These are phyloP conservation scores for Komagataella kurtzmanii DNA, from an alignment of 805 yeast genomes.

Conservation along the genomic window DNA sequence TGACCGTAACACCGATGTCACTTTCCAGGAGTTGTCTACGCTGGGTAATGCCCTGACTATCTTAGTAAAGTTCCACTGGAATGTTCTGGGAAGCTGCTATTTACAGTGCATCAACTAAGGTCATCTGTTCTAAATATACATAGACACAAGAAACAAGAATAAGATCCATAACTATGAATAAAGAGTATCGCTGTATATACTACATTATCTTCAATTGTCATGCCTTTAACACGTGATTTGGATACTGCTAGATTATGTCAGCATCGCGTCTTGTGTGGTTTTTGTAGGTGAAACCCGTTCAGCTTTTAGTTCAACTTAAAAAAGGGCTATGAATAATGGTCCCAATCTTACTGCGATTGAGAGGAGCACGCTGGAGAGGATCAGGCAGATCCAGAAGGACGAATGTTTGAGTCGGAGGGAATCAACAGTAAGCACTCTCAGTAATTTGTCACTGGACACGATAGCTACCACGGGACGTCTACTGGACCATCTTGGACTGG, in stretches of 20 bases:
- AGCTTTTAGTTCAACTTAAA: background rate
- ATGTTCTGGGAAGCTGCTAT: conserved; percentile 23
- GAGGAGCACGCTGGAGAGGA: background rate
- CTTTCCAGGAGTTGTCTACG: conserved; percentile 6
- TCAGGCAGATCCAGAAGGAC: background rate
- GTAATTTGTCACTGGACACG: background rate
- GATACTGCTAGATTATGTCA: background rate
- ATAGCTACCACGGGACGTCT: background rate
- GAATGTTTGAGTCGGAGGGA: background rate
- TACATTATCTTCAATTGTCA: too few relatives aligned
- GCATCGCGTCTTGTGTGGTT: background rate
- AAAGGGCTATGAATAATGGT: background rate
- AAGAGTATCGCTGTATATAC: background rate
- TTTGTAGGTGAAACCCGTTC: background rate
- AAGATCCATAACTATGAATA: background rate
- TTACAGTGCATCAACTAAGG: conserved; percentile 53
- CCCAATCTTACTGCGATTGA: background rate
- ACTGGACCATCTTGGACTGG: background rate
- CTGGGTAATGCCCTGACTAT: conserved; percentile 50
- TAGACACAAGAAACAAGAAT: background rate
- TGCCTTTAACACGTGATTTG: too few relatives aligned
- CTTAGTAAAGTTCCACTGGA: conserved; percentile 68
- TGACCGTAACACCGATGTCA: conserved; percentile 8
- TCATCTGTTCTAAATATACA: conserved; percentile 1
- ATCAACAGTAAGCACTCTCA: background rate